Conservation (phyloP, 2,329 filamentous ascomycete genomes). For the Chaetomiaceae sp. region DNA sequence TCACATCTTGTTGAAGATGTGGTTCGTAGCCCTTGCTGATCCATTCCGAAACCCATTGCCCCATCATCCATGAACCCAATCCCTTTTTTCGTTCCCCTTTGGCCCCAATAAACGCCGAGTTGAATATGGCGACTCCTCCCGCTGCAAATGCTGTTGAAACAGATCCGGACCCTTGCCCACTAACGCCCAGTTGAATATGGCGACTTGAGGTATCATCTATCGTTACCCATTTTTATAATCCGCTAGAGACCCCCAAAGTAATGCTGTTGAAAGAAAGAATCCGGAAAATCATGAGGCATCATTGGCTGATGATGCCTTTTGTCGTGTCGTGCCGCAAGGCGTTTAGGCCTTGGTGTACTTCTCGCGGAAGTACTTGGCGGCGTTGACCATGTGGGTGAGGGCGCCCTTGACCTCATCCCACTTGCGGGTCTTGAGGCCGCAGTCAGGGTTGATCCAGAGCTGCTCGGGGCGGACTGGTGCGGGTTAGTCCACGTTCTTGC, state of each 20-base stretch:
- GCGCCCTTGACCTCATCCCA: conserved; percentile 99
- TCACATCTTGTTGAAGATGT: conserved; percentile 27
- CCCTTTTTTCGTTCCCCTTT: conserved; percentile 16
- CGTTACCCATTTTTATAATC: conserved; percentile 25
- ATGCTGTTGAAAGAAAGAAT: conserved; percentile 31
- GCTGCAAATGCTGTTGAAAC: conserved; percentile 27
- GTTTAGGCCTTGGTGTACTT: conserved; percentile 59
- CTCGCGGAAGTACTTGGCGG: conserved; percentile 92
- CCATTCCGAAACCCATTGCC: conserved; percentile 10
- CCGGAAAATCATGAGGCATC: conserved; percentile 23
- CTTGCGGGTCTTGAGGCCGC: conserved; percentile 97
- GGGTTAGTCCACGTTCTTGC: conserved; percentile 7
- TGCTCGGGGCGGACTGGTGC: conserved; percentile 62
- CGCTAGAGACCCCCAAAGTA: conserved; percentile 26
- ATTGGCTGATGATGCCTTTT: conserved; percentile 13
- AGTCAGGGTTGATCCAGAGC: conserved; percentile 99
- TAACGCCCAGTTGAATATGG: conserved; percentile 30
- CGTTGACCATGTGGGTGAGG: conserved; percentile 94
- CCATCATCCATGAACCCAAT: conserved; percentile 16
- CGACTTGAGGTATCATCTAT: conserved; percentile 28
- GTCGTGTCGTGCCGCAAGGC: conserved; percentile 7
- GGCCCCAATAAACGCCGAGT: conserved; percentile 26
- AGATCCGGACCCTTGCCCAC: conserved; percentile 23
- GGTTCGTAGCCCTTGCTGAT: conserved; percentile 12
- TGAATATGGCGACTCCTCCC: conserved; percentile 27